Percentiles rank a stretch among this genome's conserved stretches.
Conservation (phyloP, 148 eudicot genomes). For the Persicaria tinctoria region DNA sequence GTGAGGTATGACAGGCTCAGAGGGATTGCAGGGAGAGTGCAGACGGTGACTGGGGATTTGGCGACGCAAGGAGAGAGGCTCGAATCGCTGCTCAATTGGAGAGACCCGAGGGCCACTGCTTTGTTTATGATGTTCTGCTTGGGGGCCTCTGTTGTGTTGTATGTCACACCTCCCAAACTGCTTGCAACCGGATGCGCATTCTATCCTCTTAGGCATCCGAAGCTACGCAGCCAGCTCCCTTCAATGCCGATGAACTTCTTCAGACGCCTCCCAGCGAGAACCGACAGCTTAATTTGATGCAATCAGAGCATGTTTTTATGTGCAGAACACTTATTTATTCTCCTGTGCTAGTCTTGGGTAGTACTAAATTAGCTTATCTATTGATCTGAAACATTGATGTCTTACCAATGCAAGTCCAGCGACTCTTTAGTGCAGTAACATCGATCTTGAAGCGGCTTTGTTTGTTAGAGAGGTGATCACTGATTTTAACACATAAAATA, state of each 20-base stretch:
- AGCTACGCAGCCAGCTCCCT: constrained; percentile 23
- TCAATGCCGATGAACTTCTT: constrained; percentile 26
- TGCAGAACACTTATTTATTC: not conserved
- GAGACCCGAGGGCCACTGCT: constrained; percentile 41
- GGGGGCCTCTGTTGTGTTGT: constrained; percentile 17
- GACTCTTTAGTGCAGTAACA: no score
- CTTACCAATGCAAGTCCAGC: no score
- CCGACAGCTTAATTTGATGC: constrained; percentile 24
- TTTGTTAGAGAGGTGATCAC: no score
- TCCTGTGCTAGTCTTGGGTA: no score
- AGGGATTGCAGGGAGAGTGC: constrained; percentile 25
- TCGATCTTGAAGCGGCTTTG: no score
- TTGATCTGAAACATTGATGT: no score
- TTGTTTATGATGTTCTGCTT: constrained; percentile 25
- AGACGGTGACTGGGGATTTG: constrained; percentile 24
- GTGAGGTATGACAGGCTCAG: constrained; percentile 31
- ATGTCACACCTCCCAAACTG: constrained; percentile 10
- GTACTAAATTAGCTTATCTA: no score
- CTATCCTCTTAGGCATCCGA: constrained; percentile 26
- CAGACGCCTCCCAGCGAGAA: constrained; percentile 30
- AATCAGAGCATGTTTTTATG: not conserved
- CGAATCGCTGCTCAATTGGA: constrained; percentile 31
- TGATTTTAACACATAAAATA: no score
- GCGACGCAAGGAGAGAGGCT: constrained; percentile 36
- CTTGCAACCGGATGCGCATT: not conserved